Evolutionary conservation across 176 grass and related monocot genomes (phyloP), one percentile per base, ranked within the genome.

Genomic region (Canna indica): DNA sequence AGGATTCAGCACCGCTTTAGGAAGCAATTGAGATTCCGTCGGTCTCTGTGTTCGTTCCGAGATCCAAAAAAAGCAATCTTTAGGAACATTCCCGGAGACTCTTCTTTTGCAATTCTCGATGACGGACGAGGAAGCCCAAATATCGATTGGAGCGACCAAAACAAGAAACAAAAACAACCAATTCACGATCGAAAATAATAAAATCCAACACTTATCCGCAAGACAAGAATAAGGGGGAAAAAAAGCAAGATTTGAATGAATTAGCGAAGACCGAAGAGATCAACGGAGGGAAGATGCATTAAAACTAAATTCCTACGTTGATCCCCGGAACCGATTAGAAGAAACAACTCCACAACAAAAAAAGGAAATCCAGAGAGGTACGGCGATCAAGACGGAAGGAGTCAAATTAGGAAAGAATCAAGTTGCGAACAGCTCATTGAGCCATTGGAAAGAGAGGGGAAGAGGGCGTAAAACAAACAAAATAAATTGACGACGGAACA

Each of bases 51-150:
- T 7, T 0, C 57, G 57, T 36, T 38, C 16, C 62, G 18, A 36
- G 63, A 66, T 66, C 63, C 63, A 38, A 36, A 66, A 39, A 66
- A 13, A 0, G 35, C 8, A 22, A 66, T n/a, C 35, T 66, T 39
- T 38, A 66, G 20, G 63, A 66, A 66, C 63, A 66, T 66, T 66
- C 33, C 63, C 63, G 25, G 63, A 24, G 20, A 66, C 17, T 1
- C 59, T 62, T 66, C 63, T 26, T 66, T 38, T 34, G 20, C 63
- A 66, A 12, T 22, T 66, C 63, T 66, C 63, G 35, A 66, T 39
- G 34, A 25, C 63, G 20, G 34, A 25, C 63, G 20, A 38, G 63
- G 35, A 41, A n/a, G 5, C 63, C 18, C 33, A 39, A 38, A 66
- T 11, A 17, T 66, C 63, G 63, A 66, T 66, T n/a, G 0, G 20